Evolutionary conservation across 225 moss, liverwort and hornwort genomes (phyloP).

Genomic region (Bryoerythrophyllum caledonicum): DNA sequence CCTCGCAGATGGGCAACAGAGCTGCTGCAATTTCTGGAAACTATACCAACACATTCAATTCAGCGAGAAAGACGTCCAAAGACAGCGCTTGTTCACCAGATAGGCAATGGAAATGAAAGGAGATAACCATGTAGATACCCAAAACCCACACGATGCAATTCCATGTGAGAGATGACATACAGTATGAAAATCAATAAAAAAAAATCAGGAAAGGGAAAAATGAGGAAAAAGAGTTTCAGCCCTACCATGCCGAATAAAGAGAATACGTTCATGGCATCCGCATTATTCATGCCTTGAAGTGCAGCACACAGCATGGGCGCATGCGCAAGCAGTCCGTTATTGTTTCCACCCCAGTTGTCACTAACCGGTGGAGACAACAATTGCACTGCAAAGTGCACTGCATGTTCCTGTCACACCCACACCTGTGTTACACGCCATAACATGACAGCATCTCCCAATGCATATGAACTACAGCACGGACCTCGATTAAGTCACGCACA

Average conservation of each 20-base stretch:
- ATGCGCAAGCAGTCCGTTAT: conserved; percentile 59
- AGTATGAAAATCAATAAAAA: not conserved
- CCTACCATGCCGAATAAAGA: conserved; percentile 92
- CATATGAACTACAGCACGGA: not conserved
- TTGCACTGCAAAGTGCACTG: conserved; percentile 78
- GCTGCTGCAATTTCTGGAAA: conserved; percentile 97
- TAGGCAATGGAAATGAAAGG: conserved; percentile 2
- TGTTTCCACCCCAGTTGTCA: conserved; percentile 69
- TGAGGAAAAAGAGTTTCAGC: not conserved
- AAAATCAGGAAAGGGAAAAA: not conserved
- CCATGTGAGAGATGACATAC: not conserved
- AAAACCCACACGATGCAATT: conserved; percentile 3
- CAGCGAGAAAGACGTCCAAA: not conserved
- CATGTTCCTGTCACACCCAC: conserved; percentile 78
- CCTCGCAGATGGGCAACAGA: conserved; percentile 93
- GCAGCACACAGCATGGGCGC: conserved; percentile 82
- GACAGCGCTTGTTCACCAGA: not conserved
- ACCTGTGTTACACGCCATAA: conserved; percentile 27
- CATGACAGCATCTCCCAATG: conserved; percentile 2
- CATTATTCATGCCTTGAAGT: conserved; percentile 74
- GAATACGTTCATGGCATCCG: conserved; percentile 81
- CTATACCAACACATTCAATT: conserved; percentile 54
- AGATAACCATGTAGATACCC: not conserved
- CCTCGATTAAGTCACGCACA: conserved; percentile 9
- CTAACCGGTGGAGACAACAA: conserved; percentile 88